phyloP scores from a whole-genome alignment of 441 rosid species.

The Caryocar brasiliense region DNA sequence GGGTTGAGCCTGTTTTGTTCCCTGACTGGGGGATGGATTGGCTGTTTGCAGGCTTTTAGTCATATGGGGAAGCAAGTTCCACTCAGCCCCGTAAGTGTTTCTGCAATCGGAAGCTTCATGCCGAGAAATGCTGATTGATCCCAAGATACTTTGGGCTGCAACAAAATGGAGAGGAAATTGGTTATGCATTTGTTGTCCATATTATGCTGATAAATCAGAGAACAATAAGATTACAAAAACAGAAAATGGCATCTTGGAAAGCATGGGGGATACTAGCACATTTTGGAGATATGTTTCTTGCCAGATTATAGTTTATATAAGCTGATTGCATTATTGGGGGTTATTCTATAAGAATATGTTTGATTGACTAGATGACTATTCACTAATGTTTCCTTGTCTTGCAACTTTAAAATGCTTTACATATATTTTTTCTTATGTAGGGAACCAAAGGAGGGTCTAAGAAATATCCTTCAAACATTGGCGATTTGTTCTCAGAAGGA shows the following conservation, averaged over 20 bases:
- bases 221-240: background rate
- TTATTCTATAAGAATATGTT: background rate
- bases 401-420: background rate
- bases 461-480: slow-evolving; percentile 56
- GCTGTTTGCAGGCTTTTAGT: too few relatives aligned
- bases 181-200: background rate
- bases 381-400: background rate
- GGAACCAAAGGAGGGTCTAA: slow-evolving; percentile 23
- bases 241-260: background rate
- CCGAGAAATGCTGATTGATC: background rate
- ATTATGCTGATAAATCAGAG: background rate
- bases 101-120: background rate
- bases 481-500: slow-evolving; percentile 89
- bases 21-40: too few relatives aligned
- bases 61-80: background rate
- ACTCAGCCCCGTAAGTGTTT: background rate
- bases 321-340: too few relatives aligned
- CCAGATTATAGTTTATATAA: too few relatives aligned
- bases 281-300: too few relatives aligned
- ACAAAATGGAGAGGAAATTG: background rate
- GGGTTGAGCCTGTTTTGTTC: background rate
- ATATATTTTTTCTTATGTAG: slow-evolving; percentile 25
- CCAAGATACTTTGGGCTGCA: background rate
- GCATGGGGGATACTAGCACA: background rate
- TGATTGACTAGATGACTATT: background rate